Evolutionary conservation across 2,329 filamentous ascomycete genomes (phyloP).

Genomic region (Aulographum hederae): DNA sequence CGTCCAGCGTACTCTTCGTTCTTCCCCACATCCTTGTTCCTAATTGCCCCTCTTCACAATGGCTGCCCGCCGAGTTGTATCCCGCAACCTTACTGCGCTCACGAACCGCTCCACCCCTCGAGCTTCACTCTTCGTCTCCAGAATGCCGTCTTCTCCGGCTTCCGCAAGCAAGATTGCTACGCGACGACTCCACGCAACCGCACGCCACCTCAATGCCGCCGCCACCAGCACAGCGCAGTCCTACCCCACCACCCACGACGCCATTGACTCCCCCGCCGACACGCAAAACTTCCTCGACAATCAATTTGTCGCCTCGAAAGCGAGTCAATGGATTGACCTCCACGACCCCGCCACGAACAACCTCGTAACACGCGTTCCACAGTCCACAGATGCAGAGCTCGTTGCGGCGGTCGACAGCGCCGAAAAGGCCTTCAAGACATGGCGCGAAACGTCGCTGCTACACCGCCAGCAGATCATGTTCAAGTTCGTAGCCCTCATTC

Average conservation of each 20-base stretch:
- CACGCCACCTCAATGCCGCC: constrained; percentile 29
- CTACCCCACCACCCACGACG: constrained; percentile 56
- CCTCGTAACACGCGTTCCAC: constrained; percentile 64
- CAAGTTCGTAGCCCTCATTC: constrained; percentile 61
- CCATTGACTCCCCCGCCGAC: constrained; percentile 46
- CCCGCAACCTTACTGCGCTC: constrained; percentile 22
- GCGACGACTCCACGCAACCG: constrained; percentile 35
- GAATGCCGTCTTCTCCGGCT: constrained; percentile 11
- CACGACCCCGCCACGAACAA: constrained; percentile 75
- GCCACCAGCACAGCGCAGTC: constrained; percentile 30
- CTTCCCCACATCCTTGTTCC: no score
- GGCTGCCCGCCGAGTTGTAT: constrained; percentile 26
- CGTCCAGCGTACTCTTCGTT: no score
- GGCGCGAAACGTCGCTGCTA: constrained; percentile 55
- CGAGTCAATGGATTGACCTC: constrained; percentile 59
- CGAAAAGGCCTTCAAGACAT: constrained; percentile 54
- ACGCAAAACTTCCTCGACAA: constrained; percentile 75
- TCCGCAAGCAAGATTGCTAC: constrained; percentile 20
- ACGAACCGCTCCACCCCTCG: constrained; percentile 16
- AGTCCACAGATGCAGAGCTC: constrained; percentile 64
- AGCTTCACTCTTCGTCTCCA: constrained; percentile 12
- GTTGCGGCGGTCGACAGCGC: constrained; percentile 58
- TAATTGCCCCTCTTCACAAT: no score
- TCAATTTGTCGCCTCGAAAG: constrained; percentile 48
- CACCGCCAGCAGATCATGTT: constrained; percentile 74